Percentiles rank a stretch among this genome's conserved stretches.
Conservation (phyloP, 164 flowering plant genomes). For the Malania oleifera region DNA sequence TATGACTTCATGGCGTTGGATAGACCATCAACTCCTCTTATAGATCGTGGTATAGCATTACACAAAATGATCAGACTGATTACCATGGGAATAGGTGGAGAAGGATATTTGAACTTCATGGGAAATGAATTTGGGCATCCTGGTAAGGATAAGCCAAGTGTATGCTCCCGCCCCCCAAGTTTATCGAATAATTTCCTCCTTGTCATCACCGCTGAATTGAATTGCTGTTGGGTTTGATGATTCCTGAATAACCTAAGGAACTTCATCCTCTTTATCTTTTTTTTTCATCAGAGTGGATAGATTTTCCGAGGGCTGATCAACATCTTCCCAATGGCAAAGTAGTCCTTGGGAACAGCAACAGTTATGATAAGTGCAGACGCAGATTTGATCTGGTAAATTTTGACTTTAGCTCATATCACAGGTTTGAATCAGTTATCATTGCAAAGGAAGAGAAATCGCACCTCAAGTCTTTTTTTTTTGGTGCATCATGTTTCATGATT, state of each 20-base stretch:
- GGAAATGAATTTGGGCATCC: constrained; percentile 99
- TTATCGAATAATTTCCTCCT: no score
- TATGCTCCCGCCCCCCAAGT: no score
- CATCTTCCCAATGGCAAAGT: constrained; percentile 73
- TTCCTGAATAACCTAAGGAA: no score
- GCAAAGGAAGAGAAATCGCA: no score
- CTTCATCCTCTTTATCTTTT: neutral
- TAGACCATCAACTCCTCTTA: constrained; percentile 71
- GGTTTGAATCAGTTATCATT: constrained; percentile 4
- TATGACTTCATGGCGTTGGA: constrained; percentile 98
- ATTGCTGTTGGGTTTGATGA: no score
- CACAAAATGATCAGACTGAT: constrained; percentile 99
- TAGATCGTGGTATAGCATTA: constrained; percentile 97
- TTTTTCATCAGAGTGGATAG: constrained; percentile 78
- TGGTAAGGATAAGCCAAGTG: constrained; percentile 39
- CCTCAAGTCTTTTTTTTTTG: no score
- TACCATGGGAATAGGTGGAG: constrained; percentile 98
- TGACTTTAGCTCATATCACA: neutral
- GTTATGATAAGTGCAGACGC: constrained; percentile 92
- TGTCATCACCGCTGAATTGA: neutral
- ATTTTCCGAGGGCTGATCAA: constrained; percentile 87
- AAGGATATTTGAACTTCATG: constrained; percentile 98
- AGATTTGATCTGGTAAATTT: constrained; percentile 92
- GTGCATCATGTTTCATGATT: no score
- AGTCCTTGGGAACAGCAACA: constrained; percentile 68